phyloP scores from a whole-genome alignment of 1,284 basidiomycete species.

The Malassezia equina region DNA sequence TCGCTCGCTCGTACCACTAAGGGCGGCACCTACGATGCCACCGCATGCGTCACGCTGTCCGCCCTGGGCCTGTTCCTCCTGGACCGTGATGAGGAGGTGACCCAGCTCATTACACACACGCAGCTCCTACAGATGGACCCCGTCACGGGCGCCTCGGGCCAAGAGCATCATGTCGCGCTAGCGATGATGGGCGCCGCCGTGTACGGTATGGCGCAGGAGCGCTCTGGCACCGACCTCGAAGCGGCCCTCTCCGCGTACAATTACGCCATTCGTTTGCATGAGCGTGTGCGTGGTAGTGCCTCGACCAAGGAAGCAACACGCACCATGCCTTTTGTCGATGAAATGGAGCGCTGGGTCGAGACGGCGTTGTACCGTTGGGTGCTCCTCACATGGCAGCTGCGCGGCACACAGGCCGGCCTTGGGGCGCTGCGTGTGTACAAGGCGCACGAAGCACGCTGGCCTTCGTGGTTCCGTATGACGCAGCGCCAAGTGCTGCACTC shows the following conservation, averaged over 20 bases:
- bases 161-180: constrained; percentile 18
- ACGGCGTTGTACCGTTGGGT: constrained; percentile 42
- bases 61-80: constrained; percentile 35
- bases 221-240: constrained; percentile 21
- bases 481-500: constrained; percentile 42
- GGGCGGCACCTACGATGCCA: constrained; percentile 15
- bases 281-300: constrained; percentile 35
- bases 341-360: constrained; percentile 45
- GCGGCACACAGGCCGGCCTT: constrained; percentile 24
- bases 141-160: neutral
- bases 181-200: constrained; percentile 3
- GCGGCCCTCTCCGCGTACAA: constrained; percentile 37
- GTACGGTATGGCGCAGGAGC: constrained; percentile 37
- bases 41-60: constrained; percentile 22
- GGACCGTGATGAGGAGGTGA: constrained; percentile 37
- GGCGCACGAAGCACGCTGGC: constrained; percentile 40
- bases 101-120: constrained; percentile 29
- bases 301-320: constrained; percentile 32
- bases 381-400: constrained; percentile 31
- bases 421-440: constrained; percentile 42
- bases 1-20: neutral
- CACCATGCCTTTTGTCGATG: constrained; percentile 34
- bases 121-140: constrained; percentile 17
- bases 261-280: constrained; percentile 40
- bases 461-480: constrained; percentile 34